Conservation (phyloP, 306 rosid genomes). For the Quillaja saponaria region DNA sequence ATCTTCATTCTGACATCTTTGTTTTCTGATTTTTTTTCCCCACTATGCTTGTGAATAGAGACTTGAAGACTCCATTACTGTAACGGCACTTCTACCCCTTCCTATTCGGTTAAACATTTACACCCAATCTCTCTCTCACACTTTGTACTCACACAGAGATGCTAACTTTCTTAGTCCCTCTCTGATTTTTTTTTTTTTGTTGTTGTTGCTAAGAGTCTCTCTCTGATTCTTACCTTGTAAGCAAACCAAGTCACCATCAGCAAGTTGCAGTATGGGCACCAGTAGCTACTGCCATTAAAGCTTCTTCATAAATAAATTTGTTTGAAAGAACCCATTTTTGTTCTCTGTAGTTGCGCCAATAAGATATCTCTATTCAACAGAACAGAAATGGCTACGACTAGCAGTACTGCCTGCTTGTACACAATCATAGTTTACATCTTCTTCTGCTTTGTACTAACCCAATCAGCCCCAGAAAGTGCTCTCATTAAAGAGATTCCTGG, state of each 20-base stretch:
- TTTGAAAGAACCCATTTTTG: too few species aligned
- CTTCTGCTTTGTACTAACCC: slow-evolving; percentile 24
- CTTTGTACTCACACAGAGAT: neutral
- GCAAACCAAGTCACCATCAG: slow-evolving; percentile 16
- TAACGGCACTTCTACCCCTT: neutral
- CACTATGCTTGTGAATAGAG: slow-evolving; percentile 2
- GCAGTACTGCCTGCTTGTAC: neutral
- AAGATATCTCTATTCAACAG: neutral
- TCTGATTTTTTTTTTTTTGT: too few species aligned
- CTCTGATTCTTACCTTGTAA: slow-evolving; percentile 33
- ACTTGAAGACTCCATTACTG: neutral
- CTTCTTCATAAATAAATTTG: slow-evolving; percentile 25
- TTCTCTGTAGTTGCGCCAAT: too few species aligned
- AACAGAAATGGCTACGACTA: slow-evolving; percentile 24
- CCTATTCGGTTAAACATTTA: neutral
- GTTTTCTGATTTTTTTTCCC: neutral
- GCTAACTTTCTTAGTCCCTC: too few species aligned
- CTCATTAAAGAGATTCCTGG: slow-evolving; percentile 39
- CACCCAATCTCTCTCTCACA: neutral
- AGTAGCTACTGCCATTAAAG: neutral
- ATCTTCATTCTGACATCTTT: neutral
- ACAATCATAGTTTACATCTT: slow-evolving; percentile 23
- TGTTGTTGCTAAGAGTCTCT: too few species aligned
- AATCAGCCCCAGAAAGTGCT: slow-evolving; percentile 41
- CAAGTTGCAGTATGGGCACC: slow-evolving; percentile 18